Evolutionary conservation across 371 early-diverging fungal species (phyloP).

Genomic region (Mucor plumbeus): DNA sequence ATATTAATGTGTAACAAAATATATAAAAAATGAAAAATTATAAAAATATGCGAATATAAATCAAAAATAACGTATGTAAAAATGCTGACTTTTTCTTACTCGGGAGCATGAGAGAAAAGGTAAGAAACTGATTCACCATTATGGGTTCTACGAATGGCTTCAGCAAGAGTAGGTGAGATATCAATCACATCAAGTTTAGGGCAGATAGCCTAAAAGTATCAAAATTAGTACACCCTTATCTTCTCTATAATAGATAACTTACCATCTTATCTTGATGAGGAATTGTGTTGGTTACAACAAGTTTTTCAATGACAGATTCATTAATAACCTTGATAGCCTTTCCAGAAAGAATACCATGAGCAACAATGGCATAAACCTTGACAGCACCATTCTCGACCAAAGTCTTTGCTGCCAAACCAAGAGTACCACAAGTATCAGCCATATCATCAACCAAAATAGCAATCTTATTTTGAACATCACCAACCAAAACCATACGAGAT

Average conservation of each 20-base stretch:
- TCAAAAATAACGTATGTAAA: constrained; percentile 2
- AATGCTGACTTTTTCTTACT: constrained; percentile 9
- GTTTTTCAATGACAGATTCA: constrained; percentile 80
- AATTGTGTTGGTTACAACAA: constrained; percentile 94
- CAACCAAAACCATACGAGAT: constrained; percentile 95
- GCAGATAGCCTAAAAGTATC: constrained; percentile 77
- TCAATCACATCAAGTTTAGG: constrained; percentile 93
- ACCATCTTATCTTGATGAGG: constrained; percentile 87
- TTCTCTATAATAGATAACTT: constrained; percentile 51
- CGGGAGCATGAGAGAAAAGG: constrained; percentile 74
- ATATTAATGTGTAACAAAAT: not conserved
- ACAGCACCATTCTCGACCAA: constrained; percentile 91
- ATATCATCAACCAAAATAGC: constrained; percentile 98
- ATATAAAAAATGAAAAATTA: not conserved
- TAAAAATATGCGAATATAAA: not conserved
- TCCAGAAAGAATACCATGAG: constrained; percentile 93
- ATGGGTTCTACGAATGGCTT: constrained; percentile 87
- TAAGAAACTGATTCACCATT: constrained; percentile 95
- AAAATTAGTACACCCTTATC: constrained; percentile 94
- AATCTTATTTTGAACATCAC: constrained; percentile 90
- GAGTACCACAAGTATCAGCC: constrained; percentile 97
- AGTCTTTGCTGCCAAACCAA: constrained; percentile 91
- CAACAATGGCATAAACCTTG: constrained; percentile 94
- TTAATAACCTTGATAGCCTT: constrained; percentile 92
- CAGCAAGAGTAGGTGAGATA: constrained; percentile 91